phyloP scores from a whole-genome alignment of 2,329 filamentous ascomycete species.

The Fusarium sp. region DNA sequence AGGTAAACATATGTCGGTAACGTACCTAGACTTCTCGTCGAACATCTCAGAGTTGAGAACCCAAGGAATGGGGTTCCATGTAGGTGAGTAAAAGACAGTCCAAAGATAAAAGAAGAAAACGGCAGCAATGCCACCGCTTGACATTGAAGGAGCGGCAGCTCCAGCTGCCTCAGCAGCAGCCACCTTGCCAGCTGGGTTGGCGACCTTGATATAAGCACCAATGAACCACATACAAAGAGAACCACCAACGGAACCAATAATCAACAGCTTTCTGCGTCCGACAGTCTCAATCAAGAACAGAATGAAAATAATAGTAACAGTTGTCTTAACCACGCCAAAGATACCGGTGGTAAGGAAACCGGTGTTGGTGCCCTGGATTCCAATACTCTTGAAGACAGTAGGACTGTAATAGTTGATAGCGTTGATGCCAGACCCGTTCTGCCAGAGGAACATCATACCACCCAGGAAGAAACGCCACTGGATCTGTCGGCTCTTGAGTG shows the following conservation, averaged over 20 bases:
- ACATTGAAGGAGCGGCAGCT: conserved; percentile 9
- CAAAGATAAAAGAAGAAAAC: conserved; percentile 72
- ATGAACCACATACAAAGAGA: conserved; percentile 74
- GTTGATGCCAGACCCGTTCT: conserved; percentile 81
- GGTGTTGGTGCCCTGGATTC: conserved; percentile 58
- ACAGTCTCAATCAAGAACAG: conserved; percentile 73
- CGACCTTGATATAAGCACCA: conserved; percentile 58
- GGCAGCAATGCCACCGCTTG: conserved; percentile 70
- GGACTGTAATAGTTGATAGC: conserved; percentile 79
- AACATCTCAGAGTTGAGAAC: conserved; percentile 82
- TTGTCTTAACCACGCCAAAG: conserved; percentile 80
- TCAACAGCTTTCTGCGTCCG: conserved; percentile 67
- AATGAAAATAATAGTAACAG: conserved; percentile 74
- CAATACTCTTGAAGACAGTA: conserved; percentile 58
- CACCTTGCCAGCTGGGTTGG: conserved; percentile 56
- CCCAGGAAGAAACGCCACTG: conserved; percentile 81
- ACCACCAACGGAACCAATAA: conserved; percentile 71
- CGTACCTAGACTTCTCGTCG: conserved; percentile 64
- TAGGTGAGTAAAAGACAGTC: conserved; percentile 73
- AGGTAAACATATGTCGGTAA: rapidly evolving
- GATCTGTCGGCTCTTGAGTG: conserved; percentile 66
- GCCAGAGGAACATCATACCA: conserved; percentile 79
- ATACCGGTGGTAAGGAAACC: conserved; percentile 73
- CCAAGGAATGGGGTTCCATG: conserved; percentile 81
- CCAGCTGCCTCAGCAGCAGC: conserved; percentile 47